Base-by-base conservation (phyloP, 495 filamentous ascomycete species). In the Hyaloscypha hepaticicola region DNA sequence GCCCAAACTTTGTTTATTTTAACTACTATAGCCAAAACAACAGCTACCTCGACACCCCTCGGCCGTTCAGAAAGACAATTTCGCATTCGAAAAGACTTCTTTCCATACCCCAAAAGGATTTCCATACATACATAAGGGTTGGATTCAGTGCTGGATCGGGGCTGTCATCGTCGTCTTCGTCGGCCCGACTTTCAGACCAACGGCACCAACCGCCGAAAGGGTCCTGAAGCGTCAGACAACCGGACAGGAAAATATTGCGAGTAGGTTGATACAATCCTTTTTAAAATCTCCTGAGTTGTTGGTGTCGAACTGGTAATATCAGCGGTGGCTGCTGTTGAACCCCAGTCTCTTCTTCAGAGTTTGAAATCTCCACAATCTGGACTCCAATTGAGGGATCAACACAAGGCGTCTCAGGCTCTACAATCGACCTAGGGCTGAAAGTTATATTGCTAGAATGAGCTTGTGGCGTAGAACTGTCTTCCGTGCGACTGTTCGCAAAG, bases 1-100 rank as follows among this genome's bases (percentile, higher is more conserved):
- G 22, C 14, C 50, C 50, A 16, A 5, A 9, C 25, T 53, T 21
- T 53, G 11, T 26, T 24, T 53, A 21, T 25, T 16, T 21, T 2
- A 6, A 25, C 5, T 26, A 8, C 25, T 7, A 85, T 25, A 8
- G 21, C 8, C n/a, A 62, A 26, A 21, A 62, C 48, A 24, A 62
- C 60, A 51, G 48, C 48, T 19, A 53, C 16, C 7, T n/a, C 28
- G 6, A 45, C 48, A 22, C 45, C 50, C 27, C 48, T 53, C 60
- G 26, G n/a, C 60, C 60, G 34, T 29, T 53, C 60, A 62, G 5
- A 62, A 53, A 16, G 41, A 51, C 16, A 45, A 62, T 12, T 14
- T 62, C 5, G 60, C 21, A 53, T 62, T 22, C 5, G 60, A 28
- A 5, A 62, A 19, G 14, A 6, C 50, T 25, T 53, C 21, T 26